These are phyloP conservation scores for Grosmannia clavigera DNA, from an alignment of 2,329 filamentous ascomycete genomes.

Conservation along the genomic window DNA sequence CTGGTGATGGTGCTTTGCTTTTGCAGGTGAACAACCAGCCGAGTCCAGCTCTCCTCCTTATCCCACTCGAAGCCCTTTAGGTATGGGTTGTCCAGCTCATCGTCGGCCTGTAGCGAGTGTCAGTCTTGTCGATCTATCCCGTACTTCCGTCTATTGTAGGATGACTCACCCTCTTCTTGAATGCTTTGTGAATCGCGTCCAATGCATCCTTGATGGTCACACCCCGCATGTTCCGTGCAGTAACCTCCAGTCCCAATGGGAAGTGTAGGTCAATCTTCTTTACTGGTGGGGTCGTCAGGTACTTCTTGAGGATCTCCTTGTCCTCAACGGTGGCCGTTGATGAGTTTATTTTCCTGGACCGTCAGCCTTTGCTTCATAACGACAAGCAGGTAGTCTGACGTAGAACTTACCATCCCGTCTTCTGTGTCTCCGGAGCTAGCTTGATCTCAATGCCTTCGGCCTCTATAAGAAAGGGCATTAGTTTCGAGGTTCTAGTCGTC, in stretches of 20 bases:
- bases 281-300: conserved; percentile 67
- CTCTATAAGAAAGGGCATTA: conserved; percentile 36
- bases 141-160: not conserved
- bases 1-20: conserved; percentile 38
- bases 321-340: conserved; percentile 70
- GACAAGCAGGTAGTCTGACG: not conserved
- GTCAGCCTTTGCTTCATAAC: not conserved
- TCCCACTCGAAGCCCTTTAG: conserved; percentile 96
- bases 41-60: conserved; percentile 80
- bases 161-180: conserved; percentile 78
- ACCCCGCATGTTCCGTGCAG: conserved; percentile 81
- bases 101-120: conserved; percentile 53
- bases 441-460: conserved; percentile 58
- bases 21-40: conserved; percentile 75
- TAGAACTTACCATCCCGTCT: conserved; percentile 65
- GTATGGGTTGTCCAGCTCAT: conserved; percentile 79
- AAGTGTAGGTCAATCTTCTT: conserved; percentile 94
- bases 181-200: conserved; percentile 90
- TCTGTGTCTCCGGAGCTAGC: conserved; percentile 73
- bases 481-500: too few relatives aligned
- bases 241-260: conserved; percentile 75
- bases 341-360: conserved; percentile 79
- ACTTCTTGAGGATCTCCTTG: conserved; percentile 69
- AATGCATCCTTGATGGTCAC: conserved; percentile 95
- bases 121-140: not conserved